These are phyloP conservation scores for Periconia digitata DNA, from an alignment of 2,329 filamentous ascomycete genomes.

Conservation along the genomic window DNA sequence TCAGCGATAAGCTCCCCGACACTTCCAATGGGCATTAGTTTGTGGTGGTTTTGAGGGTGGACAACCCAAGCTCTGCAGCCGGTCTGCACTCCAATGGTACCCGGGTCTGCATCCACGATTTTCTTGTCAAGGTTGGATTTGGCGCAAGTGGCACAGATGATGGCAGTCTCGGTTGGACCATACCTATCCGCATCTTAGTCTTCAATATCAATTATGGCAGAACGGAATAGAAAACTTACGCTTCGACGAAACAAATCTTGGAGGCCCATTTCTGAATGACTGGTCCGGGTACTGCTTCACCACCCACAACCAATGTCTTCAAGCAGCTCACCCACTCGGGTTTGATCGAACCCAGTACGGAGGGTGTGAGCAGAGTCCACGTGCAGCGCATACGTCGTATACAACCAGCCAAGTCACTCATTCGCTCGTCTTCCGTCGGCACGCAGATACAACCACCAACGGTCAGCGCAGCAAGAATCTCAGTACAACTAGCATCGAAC, in stretches of 20 bases:
- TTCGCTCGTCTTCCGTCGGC: constrained; percentile 56
- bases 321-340: constrained; percentile 45
- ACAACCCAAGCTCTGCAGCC: constrained; percentile 44
- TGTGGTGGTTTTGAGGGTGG: constrained; percentile 42
- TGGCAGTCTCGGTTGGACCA: constrained; percentile 36
- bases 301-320: constrained; percentile 48
- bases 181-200: constrained; percentile 20
- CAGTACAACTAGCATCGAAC: constrained; percentile 58
- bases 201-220: background rate
- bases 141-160: constrained; percentile 25
- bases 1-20: constrained; percentile 36
- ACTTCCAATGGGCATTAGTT: constrained; percentile 33
- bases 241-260: constrained; percentile 48
- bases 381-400: constrained; percentile 32
- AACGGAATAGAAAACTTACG: constrained; percentile 30
- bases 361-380: constrained; percentile 35
- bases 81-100: constrained; percentile 34
- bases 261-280: constrained; percentile 49
- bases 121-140: constrained; percentile 29
- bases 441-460: constrained; percentile 57
- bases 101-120: constrained; percentile 26
- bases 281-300: constrained; percentile 45
- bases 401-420: constrained; percentile 54
- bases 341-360: constrained; percentile 42
- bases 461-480: constrained; percentile 56